A percentile compares a stretch with the other conserved stretches of the same genome.
These are phyloP conservation scores for Pseudogymnoascus sp. DNA, from an alignment of 2,329 filamentous ascomycete genomes.

Conservation along the genomic window DNA sequence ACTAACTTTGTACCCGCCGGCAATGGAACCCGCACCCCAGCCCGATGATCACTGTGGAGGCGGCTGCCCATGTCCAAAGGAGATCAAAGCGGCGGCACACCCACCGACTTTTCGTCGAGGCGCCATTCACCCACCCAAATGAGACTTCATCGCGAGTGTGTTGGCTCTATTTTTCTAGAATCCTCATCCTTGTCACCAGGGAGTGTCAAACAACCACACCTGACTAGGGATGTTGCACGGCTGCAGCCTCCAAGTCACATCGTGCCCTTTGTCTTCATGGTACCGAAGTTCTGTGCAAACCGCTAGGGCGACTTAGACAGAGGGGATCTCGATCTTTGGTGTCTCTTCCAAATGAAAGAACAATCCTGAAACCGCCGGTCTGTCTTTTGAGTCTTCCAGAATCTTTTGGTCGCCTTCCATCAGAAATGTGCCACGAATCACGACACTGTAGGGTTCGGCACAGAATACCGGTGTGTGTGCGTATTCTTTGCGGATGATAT, in stretches of 20 bases:
- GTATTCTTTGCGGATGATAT: background rate
- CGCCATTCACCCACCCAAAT: background rate
- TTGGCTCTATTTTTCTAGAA: background rate
- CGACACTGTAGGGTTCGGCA: background rate
- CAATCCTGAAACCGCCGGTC: background rate
- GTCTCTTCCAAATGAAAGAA: background rate
- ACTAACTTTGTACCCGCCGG: background rate
- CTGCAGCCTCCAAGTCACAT: conserved; percentile 2
- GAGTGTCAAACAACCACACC: background rate
- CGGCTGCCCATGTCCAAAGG: background rate
- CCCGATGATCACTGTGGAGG: background rate
- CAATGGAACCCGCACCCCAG: background rate
- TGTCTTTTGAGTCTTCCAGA: conserved; percentile 4
- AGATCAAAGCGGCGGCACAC: background rate
- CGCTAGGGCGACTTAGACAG: background rate
- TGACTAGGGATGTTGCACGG: background rate
- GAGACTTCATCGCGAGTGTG: background rate
- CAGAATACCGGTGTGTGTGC: background rate
- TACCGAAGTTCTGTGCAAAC: conserved; percentile 6
- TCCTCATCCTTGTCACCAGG: background rate
- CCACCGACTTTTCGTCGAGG: background rate
- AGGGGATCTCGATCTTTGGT: conserved; percentile 2
- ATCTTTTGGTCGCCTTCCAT: conserved; percentile 2
- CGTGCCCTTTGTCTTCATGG: background rate
- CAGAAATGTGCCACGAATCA: conserved; percentile 4